Evolutionary conservation across 148 eudicot species (phyloP), one percentile per base, ranked within the genome.

Genomic region (Silene conica): DNA sequence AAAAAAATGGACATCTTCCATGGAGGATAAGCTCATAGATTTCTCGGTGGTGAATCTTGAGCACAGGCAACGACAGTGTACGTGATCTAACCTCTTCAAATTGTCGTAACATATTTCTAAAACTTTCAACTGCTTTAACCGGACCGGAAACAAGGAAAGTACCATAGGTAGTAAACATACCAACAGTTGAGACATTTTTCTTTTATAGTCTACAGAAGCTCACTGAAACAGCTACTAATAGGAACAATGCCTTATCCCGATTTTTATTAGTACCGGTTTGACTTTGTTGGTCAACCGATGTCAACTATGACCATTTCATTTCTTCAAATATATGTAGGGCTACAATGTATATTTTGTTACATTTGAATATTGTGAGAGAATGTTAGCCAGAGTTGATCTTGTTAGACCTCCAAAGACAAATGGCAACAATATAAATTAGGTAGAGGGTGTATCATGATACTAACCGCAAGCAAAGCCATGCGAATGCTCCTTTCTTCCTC

Each of bases 391-490:
- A 12, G 54, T 48, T 48, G 15, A 48, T 48, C 54, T 48, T 48
- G 54, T 48, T 48, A 48, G 54, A 28, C n/a, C n/a, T n/a, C n/a
- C n/a, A n/a, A n/a, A n/a, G n/a, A n/a, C n/a, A n/a, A n/a, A n/a
- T n/a, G n/a, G n/a, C n/a, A n/a, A n/a, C n/a, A n/a, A n/a, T n/a
- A n/a, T n/a, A n/a, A n/a, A n/a, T n/a, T n/a, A 14, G 3, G 15
- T 11, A 68, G 67, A 48, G 15, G 54, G 54, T 2, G 54, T 72
- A 50, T 57, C 48, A 76, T 15, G 63, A 45, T 26, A 92, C 96
- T 95, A 69, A 92, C 98, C 57, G 90, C 98, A 72, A 95, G 89
- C 78, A 95, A 86, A 80, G 96, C 89, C 97, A 95, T 92, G 20
- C 98, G 95, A 64, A 95, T 86, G 46, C 77, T 87, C 77, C 97